phyloP scores from a whole-genome alignment of 2,329 filamentous ascomycete species.

The Sporothrix pallida region DNA sequence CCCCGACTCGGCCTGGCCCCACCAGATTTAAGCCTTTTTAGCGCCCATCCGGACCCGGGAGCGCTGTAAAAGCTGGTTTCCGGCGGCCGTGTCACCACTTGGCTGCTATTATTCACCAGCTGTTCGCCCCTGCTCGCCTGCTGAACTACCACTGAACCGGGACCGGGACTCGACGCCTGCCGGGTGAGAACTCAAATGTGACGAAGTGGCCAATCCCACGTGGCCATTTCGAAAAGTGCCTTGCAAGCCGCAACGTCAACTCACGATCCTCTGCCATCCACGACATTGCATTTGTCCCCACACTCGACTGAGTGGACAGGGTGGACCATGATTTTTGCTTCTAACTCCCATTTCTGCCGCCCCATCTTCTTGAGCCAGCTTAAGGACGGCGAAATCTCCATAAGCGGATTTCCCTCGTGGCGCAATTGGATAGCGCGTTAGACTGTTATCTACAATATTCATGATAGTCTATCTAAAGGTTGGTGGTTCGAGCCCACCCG shows the following conservation, averaged over 20 bases:
- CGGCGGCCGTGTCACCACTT: not conserved
- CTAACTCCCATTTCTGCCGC: not conserved
- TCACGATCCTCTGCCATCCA: no score
- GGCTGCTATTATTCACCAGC: no score
- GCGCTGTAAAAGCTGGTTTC: not conserved
- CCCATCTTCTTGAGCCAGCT: not conserved
- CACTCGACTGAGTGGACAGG: no score
- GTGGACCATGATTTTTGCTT: no score
- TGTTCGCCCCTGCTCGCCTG: not conserved
- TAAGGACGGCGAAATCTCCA: constrained; percentile 14
- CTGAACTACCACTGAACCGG: not conserved
- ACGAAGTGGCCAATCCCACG: not conserved
- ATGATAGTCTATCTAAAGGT: constrained; percentile 38
- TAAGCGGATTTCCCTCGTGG: constrained; percentile 35
- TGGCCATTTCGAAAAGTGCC: not conserved
- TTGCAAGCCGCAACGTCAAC: no score
- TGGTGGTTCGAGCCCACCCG: constrained; percentile 39
- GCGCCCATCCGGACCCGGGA: constrained; percentile 2
- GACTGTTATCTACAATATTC: constrained; percentile 34
- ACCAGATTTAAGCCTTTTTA: not conserved
- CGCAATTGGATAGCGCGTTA: constrained; percentile 39
- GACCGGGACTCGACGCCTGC: not conserved
- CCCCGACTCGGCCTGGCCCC: not conserved
- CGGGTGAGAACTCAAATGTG: not conserved
- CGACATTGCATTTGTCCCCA: no score